A percentile compares a stretch with the other conserved stretches of the same genome.
Evolutionary conservation across 2,329 filamentous ascomycete genomes (phyloP).

Genomic region (Chaetomium sp.): DNA sequence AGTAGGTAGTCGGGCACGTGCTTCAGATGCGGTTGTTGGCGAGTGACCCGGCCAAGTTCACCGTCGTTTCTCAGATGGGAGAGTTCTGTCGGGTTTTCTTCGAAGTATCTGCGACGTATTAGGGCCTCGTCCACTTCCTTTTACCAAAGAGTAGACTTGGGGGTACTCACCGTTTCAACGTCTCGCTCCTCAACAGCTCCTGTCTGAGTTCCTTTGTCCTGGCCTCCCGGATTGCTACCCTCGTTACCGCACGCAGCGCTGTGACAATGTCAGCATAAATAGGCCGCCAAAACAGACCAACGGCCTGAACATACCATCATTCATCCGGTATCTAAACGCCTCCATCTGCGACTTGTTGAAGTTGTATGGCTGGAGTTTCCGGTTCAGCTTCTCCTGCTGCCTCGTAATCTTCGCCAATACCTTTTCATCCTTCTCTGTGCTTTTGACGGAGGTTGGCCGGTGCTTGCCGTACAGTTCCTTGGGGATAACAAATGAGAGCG

Average conservation of each 20-base stretch:
- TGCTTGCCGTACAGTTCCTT: constrained; percentile 79
- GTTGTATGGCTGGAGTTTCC: constrained; percentile 80
- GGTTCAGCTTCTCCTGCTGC: constrained; percentile 69
- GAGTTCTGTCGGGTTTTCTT: constrained; percentile 89
- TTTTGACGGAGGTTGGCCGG: constrained; percentile 71
- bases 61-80: constrained; percentile 84
- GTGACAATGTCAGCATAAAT: neutral
- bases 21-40: constrained; percentile 73
- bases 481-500: constrained; percentile 90
- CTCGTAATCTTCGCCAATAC: constrained; percentile 73
- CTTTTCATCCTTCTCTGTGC: constrained; percentile 76
- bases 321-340: constrained; percentile 90
- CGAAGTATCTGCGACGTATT: constrained; percentile 59
- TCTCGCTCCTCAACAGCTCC: constrained; percentile 89
- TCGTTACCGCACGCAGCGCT: constrained; percentile 72
- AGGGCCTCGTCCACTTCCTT: neutral
- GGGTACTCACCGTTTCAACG: constrained; percentile 59
- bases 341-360: constrained; percentile 95
- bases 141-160: neutral
- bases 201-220: constrained; percentile 79
- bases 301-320: constrained; percentile 51
- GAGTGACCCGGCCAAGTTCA: constrained; percentile 65
- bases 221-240: constrained; percentile 83
- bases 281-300: neutral
- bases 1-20: constrained; percentile 92